Percentiles rank a stretch among this genome's conserved stretches.
Conservation (phyloP, 768 basidiomycete genomes). For the Ramaria sp. region DNA sequence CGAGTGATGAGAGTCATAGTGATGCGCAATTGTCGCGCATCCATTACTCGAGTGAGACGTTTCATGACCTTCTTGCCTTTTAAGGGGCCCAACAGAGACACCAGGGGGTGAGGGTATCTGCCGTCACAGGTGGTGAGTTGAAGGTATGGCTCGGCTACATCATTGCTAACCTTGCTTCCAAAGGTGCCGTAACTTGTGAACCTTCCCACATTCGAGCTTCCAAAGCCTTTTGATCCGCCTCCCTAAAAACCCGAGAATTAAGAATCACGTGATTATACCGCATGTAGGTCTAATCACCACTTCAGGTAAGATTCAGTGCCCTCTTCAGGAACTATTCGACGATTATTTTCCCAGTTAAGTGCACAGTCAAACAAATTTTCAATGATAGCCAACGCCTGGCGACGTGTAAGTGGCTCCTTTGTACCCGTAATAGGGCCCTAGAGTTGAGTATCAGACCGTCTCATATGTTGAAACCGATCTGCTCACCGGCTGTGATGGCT, state of each 20-base stretch:
- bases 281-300: slow-evolving; percentile 32
- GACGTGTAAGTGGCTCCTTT: slow-evolving; percentile 65
- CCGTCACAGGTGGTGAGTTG: not conserved
- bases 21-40: slow-evolving; percentile 69
- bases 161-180: slow-evolving; percentile 74
- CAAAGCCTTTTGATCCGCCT: slow-evolving; percentile 41
- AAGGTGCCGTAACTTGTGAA: slow-evolving; percentile 77
- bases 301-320: slow-evolving; percentile 31
- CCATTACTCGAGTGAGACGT: slow-evolving; percentile 76
- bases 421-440: not conserved
- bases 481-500: slow-evolving; percentile 35
- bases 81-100: slow-evolving; percentile 74
- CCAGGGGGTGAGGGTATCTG: slow-evolving; percentile 93
- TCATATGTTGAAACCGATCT: slow-evolving; percentile 1
- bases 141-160: not conserved
- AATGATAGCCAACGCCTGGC: slow-evolving; percentile 66
- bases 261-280: not conserved
- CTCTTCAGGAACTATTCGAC: slow-evolving; percentile 29
- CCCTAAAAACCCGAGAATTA: slow-evolving; percentile 28
- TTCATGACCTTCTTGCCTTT: slow-evolving; percentile 94
- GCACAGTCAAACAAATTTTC: slow-evolving; percentile 82
- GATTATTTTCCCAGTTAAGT: slow-evolving; percentile 30
- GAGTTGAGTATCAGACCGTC: not conserved
- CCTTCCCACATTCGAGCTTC: slow-evolving; percentile 72
- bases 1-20: slow-evolving; percentile 87